Conservation (phyloP, 2,329 filamentous ascomycete species). For the Corinectria fuckeliana region DNA sequence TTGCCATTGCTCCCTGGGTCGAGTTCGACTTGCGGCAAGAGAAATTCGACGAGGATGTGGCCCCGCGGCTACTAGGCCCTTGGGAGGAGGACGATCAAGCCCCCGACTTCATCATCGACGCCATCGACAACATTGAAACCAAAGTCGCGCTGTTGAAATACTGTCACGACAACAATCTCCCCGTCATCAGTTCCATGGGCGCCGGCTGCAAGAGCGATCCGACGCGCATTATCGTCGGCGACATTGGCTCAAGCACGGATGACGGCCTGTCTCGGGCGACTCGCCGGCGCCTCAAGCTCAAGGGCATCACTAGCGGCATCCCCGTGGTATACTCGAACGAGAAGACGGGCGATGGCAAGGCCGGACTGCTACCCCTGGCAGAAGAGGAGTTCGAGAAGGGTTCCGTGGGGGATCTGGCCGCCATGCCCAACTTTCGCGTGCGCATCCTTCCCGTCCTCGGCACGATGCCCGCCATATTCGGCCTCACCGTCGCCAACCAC, state of each 20-base stretch:
- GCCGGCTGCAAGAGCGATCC: conserved; percentile 90
- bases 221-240: conserved; percentile 86
- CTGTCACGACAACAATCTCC: conserved; percentile 78
- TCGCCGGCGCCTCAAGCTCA: conserved; percentile 75
- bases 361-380: conserved; percentile 81
- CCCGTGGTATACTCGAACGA: conserved; percentile 93
- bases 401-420: conserved; percentile 82
- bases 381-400: conserved; percentile 91
- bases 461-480: conserved; percentile 97
- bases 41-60: conserved; percentile 75
- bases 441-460: conserved; percentile 94
- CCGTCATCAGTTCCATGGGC: conserved; percentile 94
- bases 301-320: conserved; percentile 84
- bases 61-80: conserved; percentile 69
- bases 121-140: conserved; percentile 97
- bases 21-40: conserved; percentile 86
- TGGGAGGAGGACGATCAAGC: conserved; percentile 67
- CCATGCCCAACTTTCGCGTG: conserved; percentile 90
- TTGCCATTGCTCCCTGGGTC: conserved; percentile 91
- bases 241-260: conserved; percentile 87
- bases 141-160: conserved; percentile 92
- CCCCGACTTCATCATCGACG: conserved; percentile 92
- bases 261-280: conserved; percentile 89
- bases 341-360: conserved; percentile 88
- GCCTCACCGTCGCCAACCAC: conserved; percentile 89